A percentile compares a stretch with the other conserved stretches of the same genome.
Conservation (phyloP, 2,329 filamentous ascomycete species). For the Phoma sp. region DNA sequence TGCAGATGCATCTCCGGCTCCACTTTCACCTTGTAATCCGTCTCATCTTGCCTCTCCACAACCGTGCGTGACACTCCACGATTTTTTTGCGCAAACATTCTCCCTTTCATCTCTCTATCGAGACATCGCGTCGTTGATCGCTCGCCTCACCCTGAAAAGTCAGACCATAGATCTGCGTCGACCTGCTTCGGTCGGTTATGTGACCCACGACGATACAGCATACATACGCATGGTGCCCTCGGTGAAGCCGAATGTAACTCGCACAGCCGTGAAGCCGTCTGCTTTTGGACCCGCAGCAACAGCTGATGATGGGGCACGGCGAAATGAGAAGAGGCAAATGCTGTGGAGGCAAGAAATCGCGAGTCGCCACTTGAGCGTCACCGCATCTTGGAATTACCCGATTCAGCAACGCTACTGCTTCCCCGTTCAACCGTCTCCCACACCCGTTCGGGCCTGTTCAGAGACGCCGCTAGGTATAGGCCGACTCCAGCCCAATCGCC, state of each 20-base stretch:
- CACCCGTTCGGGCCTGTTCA: neutral
- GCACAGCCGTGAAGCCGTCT: constrained; percentile 1
- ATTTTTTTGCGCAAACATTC: constrained; percentile 12
- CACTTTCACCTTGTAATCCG: constrained; percentile 31
- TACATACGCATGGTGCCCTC: constrained; percentile 1
- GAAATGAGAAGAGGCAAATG: constrained; percentile 9
- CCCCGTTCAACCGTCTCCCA: constrained; percentile 1
- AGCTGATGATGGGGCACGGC: neutral
- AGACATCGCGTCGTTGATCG: constrained; percentile 24
- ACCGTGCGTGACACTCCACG: constrained; percentile 17
- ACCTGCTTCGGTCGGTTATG: constrained; percentile 11
- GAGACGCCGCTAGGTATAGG: neutral
- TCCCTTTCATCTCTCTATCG: constrained; percentile 14
- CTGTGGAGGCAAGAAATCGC: constrained; percentile 7
- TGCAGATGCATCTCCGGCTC: constrained; percentile 24
- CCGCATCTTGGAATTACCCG: constrained; percentile 1
- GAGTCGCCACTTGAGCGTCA: constrained; percentile 12
- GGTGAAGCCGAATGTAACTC: constrained; percentile 14
- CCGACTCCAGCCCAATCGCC: constrained; percentile 11
- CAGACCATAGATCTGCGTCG: constrained; percentile 36
- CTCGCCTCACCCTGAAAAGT: constrained; percentile 28
- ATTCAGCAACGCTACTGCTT: constrained; percentile 4
- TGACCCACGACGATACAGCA: constrained; percentile 11
- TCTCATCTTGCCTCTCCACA: constrained; percentile 24
- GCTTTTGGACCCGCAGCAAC: constrained; percentile 2